phyloP scores from a whole-genome alignment of 306 rosid genomes.

The Mucuna pruriens region DNA sequence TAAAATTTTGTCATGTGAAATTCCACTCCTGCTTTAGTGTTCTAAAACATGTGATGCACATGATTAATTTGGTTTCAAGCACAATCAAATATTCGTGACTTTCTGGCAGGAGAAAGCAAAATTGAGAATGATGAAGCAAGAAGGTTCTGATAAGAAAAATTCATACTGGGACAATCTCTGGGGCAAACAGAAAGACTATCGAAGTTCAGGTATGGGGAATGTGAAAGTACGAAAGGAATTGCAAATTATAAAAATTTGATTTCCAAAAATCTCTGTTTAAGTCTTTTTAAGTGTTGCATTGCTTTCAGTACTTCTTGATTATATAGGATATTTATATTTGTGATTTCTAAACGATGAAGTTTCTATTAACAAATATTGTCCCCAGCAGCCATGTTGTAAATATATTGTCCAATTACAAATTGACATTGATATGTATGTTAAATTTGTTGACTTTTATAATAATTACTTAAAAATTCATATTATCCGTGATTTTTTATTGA shows the following conservation, averaged over 20 bases:
- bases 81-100: constrained; percentile 13
- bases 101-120: constrained; percentile 71
- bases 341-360: background rate
- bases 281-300: background rate
- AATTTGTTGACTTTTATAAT: no score
- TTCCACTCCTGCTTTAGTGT: background rate
- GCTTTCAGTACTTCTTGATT: background rate
- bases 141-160: constrained; percentile 44
- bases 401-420: background rate
- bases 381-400: background rate
- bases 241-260: background rate
- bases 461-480: no score
- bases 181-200: constrained; percentile 61
- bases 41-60: constrained; percentile 3
- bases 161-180: constrained; percentile 68
- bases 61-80: background rate
- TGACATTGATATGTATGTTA: no score
- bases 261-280: background rate
- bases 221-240: background rate
- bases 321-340: background rate
- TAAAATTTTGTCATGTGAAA: background rate
- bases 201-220: constrained; percentile 59
- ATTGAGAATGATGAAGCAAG: constrained; percentile 66
- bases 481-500: no score
- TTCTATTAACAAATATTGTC: background rate